Evolutionary conservation across 1,284 basidiomycete species (phyloP).

Genomic region (Grifola frondosa): DNA sequence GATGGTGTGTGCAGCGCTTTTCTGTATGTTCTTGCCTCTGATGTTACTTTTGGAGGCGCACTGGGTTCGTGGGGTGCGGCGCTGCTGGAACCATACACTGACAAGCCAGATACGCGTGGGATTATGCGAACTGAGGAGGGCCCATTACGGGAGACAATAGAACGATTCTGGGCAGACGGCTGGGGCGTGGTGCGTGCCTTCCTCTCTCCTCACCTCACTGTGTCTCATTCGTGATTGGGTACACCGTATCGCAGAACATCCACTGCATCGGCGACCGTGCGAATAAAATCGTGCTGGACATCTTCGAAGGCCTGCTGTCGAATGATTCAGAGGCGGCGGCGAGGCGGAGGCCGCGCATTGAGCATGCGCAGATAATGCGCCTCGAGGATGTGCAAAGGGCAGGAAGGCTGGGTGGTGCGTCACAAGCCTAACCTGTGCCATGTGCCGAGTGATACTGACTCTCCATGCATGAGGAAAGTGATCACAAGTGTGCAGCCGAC

Average conservation of each 20-base stretch:
- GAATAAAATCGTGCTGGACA: constrained; percentile 78
- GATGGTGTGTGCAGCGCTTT: constrained; percentile 50
- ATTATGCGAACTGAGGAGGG: constrained; percentile 63
- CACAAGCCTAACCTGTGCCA: background rate
- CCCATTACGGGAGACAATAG: constrained; percentile 54
- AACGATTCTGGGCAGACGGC: constrained; percentile 62
- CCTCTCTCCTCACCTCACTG: background rate
- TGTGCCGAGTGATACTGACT: background rate
- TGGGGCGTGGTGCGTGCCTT: constrained; percentile 67
- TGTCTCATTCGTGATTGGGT: background rate
- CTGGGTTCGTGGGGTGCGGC: constrained; percentile 92
- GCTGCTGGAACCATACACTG: constrained; percentile 81
- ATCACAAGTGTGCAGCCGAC: constrained; percentile 93
- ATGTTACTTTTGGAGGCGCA: constrained; percentile 51
- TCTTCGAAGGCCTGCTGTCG: constrained; percentile 60
- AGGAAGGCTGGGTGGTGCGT: constrained; percentile 69
- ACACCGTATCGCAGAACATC: constrained; percentile 56
- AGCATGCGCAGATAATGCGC: constrained; percentile 89
- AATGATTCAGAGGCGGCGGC: constrained; percentile 33
- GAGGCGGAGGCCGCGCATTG: constrained; percentile 71
- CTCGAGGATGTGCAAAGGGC: constrained; percentile 67
- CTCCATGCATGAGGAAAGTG: constrained; percentile 45
- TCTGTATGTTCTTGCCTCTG: background rate
- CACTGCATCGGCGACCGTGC: constrained; percentile 93
- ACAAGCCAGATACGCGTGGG: constrained; percentile 70